Conservation (phyloP, 2,329 filamentous ascomycete genomes). For the Rutstroemia sp. region DNA sequence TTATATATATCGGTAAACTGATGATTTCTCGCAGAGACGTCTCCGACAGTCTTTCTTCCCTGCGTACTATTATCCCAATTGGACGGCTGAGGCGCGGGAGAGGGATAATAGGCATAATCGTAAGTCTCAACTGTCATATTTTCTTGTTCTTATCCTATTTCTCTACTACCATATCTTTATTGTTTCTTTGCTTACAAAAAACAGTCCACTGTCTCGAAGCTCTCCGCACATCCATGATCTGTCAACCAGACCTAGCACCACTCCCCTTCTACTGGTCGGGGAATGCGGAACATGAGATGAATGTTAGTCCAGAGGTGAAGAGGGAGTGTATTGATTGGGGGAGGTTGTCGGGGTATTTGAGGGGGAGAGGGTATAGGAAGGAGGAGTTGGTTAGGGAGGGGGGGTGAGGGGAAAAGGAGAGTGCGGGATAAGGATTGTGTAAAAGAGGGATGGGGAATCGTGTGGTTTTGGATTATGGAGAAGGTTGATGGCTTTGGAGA, state of each 20-base stretch:
- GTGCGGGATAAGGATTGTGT: no score
- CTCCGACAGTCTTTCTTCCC: conserved; percentile 1
- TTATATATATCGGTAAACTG: no score
- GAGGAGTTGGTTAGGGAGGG: conserved; percentile 1
- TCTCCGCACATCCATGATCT: conserved; percentile 5
- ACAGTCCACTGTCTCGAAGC: conserved; percentile 7
- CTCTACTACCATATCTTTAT: not conserved
- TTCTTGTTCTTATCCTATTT: no score
- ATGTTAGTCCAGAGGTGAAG: conserved; percentile 1
- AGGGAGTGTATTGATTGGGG: conserved; percentile 5
- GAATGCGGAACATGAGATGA: conserved; percentile 1
- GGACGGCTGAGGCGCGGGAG: not conserved
- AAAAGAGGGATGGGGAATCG: no score
- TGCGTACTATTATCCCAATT: conserved; percentile 6
- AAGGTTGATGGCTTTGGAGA: no score
- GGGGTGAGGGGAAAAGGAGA: no score
- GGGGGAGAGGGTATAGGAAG: not conserved
- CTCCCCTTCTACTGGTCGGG: conserved; percentile 8
- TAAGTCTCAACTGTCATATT: no score
- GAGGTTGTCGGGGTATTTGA: conserved; percentile 1
- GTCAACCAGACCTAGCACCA: conserved; percentile 5
- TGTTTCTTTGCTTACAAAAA: not conserved
- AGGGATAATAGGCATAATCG: not conserved
- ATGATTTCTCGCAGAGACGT: not conserved
- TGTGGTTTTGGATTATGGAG: no score